Base-by-base conservation (phyloP, 306 rosid species). In the Acacia melanoxylon region DNA sequence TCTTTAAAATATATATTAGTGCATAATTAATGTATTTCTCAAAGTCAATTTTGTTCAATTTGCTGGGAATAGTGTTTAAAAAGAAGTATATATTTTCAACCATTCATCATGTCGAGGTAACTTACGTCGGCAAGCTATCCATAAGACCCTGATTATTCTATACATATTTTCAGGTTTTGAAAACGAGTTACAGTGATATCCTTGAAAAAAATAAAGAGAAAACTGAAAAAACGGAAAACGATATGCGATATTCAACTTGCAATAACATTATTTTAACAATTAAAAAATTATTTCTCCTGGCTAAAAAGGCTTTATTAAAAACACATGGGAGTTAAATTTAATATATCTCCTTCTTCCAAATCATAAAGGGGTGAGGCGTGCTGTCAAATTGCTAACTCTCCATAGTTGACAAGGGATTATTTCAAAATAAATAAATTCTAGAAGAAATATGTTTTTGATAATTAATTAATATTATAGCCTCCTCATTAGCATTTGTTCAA, bases 1-100 rank as follows among this genome's bases (percentile, higher is more conserved):
- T 68, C 35, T 62, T 24, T 61, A 24, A 61, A 20, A 6, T 1
- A 56, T 56, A n/a, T 56, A 20, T 59, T 41, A 37, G 13, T 71
- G 45, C 6, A 20, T 45, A 66, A 81, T 78, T 67, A 68, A 41
- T 80, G 20, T 61, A 54, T 75, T 52, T 65, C 20, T 10, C 31
- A 76, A 83, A 76, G 82, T 83, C 86, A 86, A 86, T 69, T 82
- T 46, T 78, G 63, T 76, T 62, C 46, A 79, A 51, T 82, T 75
- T 69, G n/a, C n/a, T n/a, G 86, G 78, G 48, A 82, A 78, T 48
- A 61, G 62, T 37, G 78, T 61, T 74, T 45, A 25, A 65, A 71
- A 13, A 71, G 41, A 52, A 65, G 15, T 51, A 51, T 56, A 56
- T 52, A 52, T 65, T 83, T 81, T 81, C 80, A 82, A 74, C 72